Percentiles rank a stretch among this genome's conserved stretches.
Evolutionary conservation across 306 rosid genomes (phyloP).

Genomic region (Cajanus cajan): DNA sequence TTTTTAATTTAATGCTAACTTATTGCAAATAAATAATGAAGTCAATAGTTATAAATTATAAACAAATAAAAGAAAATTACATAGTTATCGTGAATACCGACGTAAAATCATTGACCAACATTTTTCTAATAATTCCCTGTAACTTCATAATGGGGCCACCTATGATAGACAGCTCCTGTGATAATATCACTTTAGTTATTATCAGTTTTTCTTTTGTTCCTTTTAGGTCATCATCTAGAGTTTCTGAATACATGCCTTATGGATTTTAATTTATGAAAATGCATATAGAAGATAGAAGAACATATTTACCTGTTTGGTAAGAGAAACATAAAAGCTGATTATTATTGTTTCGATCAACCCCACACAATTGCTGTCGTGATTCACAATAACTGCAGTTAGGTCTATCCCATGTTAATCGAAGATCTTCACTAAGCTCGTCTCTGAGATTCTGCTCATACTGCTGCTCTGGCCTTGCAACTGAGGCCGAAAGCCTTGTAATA

Average conservation of each 20-base stretch:
- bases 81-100: neutral
- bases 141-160: constrained; percentile 6
- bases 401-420: constrained; percentile 53
- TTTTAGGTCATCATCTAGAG: neutral
- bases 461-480: constrained; percentile 33
- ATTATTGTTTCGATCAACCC: constrained; percentile 43
- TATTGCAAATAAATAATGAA: constrained; percentile 19
- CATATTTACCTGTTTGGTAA: constrained; percentile 45
- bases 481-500: constrained; percentile 37
- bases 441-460: constrained; percentile 17
- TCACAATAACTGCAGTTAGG: constrained; percentile 69
- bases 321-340: constrained; percentile 42
- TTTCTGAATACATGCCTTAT: neutral
- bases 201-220: neutral
- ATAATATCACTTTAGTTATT: neutral
- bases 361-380: constrained; percentile 45
- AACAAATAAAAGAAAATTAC: neutral
- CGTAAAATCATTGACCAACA: constrained; percentile 32
- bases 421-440: constrained; percentile 40
- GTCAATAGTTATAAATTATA: constrained; percentile 12
- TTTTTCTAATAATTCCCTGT: neutral
- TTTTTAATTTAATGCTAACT: constrained; percentile 27
- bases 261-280: neutral
- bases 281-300: constrained; percentile 4
- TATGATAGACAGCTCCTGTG: neutral